These are phyloP conservation scores for Fistulifera pelliculosa DNA, from an alignment of 108 stramenopile species.

Conservation along the genomic window DNA sequence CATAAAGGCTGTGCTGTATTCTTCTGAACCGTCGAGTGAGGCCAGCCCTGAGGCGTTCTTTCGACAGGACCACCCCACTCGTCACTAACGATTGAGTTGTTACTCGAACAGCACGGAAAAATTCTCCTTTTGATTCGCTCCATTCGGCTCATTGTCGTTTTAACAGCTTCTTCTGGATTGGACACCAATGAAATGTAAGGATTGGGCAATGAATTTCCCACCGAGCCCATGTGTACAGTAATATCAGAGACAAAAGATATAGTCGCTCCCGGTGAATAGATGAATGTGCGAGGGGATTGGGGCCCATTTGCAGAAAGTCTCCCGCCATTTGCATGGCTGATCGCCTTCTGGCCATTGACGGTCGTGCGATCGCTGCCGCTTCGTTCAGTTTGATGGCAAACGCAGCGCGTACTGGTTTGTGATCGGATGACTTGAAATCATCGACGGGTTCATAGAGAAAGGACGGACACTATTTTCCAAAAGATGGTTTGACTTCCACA, in stretches of 20 bases:
- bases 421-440: conserved; percentile 54
- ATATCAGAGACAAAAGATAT: conserved; percentile 31
- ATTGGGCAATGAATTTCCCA: conserved; percentile 14
- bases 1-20: conserved; percentile 18
- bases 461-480: conserved; percentile 26
- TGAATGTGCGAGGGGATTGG: not conserved
- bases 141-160: conserved; percentile 5
- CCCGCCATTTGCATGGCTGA: conserved; percentile 1
- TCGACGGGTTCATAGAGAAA: conserved; percentile 51
- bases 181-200: conserved; percentile 29
- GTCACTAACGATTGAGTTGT: not conserved
- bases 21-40: conserved; percentile 11
- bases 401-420: conserved; percentile 78
- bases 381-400: conserved; percentile 30
- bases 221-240: conserved; percentile 9
- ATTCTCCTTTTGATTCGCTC: conserved; percentile 6
- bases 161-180: conserved; percentile 16
- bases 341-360: not conserved
- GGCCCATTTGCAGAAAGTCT: not conserved
- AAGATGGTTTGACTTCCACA: conserved; percentile 57
- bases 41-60: conserved; percentile 15
- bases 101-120: too few species aligned
- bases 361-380: not conserved
- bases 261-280: conserved; percentile 9
- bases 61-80: conserved; percentile 1